Evolutionary conservation across 306 rosid species (phyloP), one percentile per base, ranked within the genome.

Genomic region (Astragalus glycyphyllos): DNA sequence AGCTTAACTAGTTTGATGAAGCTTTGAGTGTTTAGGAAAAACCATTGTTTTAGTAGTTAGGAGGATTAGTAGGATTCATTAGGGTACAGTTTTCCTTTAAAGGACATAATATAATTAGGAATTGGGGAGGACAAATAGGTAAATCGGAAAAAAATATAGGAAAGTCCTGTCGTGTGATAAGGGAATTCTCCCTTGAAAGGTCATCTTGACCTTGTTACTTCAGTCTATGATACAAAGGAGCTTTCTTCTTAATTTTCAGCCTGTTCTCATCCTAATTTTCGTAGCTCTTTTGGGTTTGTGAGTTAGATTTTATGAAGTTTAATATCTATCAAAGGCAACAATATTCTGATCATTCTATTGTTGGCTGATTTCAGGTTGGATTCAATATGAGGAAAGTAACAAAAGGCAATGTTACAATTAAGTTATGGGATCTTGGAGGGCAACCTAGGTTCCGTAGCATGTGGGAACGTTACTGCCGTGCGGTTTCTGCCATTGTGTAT

Each of bases 341-440:
- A 13, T 49, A 12, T 73, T 55, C 63, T 31, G 35, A 78, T 67
- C 29, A 29, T 46, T 77, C 65, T 46, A 41, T 42, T 76, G 42
- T 66, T 31, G 17, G 67, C 75, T 68, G 74, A 50, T 85, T 82
- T 65, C 84, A 91, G 96, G 97, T 91, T 46, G 97, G 97, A 79
- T 91, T 91, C 82, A 91, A 91, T 77, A 91, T 89, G 97, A 85
- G 85, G 79, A 91, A 91, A 75, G 97, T 91, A 12, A 91, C 97
- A 44, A 91, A 91, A 79, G 97, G 97, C 75, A 91, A 91, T 68
- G 97, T 91, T 37, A 91, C 97, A 8, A 91, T 91, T 37, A 91
- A 91, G 81, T 84, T 91, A 83, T 91, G 97, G 97, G 97, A 91
- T 87, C 93, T 91, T 73, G 97, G 97, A 79, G 97, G 97, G 37